These are phyloP conservation scores for Calonectria fujianensis DNA, from an alignment of 2,329 filamentous ascomycete species.

Conservation along the genomic window DNA sequence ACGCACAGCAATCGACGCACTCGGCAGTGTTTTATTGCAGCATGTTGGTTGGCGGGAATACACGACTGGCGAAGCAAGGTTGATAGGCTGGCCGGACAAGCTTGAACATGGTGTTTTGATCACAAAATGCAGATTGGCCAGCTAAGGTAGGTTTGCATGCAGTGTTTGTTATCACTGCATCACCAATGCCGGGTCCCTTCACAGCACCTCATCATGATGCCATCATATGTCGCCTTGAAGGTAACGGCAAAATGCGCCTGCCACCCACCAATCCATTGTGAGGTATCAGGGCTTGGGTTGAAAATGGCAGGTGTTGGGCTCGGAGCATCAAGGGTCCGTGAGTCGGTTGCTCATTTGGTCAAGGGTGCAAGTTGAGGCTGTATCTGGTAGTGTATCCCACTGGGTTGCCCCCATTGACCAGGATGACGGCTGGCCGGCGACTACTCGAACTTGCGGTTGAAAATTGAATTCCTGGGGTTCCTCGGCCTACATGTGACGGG, in stretches of 20 bases:
- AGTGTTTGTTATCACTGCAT: constrained; percentile 9
- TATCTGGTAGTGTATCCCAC: background rate
- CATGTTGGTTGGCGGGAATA: constrained; percentile 3
- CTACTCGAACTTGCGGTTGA: background rate
- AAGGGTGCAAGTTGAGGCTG: background rate
- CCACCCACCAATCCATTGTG: background rate
- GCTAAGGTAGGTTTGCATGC: constrained; percentile 2
- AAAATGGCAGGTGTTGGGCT: constrained; percentile 11
- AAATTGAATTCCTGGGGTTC: constrained; percentile 15
- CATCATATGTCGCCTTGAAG: constrained; percentile 20
- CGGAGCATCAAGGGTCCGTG: constrained; percentile 17
- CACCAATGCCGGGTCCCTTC: background rate
- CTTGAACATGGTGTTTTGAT: background rate
- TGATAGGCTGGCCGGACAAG: background rate
- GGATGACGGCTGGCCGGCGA: background rate
- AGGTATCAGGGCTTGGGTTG: background rate
- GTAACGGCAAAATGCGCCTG: constrained; percentile 12
- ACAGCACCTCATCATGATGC: constrained; percentile 14
- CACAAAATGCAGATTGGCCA: background rate
- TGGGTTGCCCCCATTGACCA: background rate
- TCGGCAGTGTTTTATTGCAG: background rate
- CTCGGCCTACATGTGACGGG: constrained; percentile 23
- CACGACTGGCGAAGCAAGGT: background rate
- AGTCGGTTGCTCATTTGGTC: background rate
- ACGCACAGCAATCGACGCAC: constrained; percentile 1